A percentile compares a stretch with the other conserved stretches of the same genome.
Evolutionary conservation across 1,284 basidiomycete species (phyloP).

Genomic region (Cryptococcus maquisensis): DNA sequence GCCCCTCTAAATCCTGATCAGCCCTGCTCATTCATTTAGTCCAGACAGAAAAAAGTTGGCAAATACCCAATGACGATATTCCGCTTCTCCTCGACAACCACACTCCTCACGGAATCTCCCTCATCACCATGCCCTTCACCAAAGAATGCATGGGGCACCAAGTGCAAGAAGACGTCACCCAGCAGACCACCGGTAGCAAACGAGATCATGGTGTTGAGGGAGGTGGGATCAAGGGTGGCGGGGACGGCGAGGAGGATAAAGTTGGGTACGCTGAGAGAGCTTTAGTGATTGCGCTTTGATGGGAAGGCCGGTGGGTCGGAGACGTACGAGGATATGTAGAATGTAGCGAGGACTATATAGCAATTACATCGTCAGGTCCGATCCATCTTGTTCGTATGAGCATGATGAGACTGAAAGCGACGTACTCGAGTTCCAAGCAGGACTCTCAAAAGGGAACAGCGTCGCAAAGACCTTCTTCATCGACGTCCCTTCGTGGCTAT

Average conservation of each 20-base stretch:
- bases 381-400: not conserved
- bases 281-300: not conserved
- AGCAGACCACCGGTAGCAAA: conserved; percentile 71
- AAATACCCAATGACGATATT: conserved; percentile 75
- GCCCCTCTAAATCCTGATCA: conserved; percentile 52
- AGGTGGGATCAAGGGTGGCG: conserved; percentile 71
- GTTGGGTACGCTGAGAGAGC: conserved; percentile 66
- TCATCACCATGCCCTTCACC: conserved; percentile 65
- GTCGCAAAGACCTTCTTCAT: conserved; percentile 61
- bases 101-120: conserved; percentile 56
- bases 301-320: not conserved
- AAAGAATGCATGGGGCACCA: conserved; percentile 83
- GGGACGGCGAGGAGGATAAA: conserved; percentile 87
- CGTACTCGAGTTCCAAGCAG: conserved; percentile 74
- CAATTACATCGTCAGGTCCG: conserved; percentile 2
- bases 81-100: conserved; percentile 80
- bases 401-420: not conserved
- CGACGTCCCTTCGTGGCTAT: conserved; percentile 12
- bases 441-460: conserved; percentile 74
- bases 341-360: conserved; percentile 67
- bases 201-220: conserved; percentile 76
- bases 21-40: not conserved
- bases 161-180: conserved; percentile 83
- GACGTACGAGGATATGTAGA: conserved; percentile 87
- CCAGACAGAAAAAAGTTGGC: not conserved